Evolutionary conservation across 352 stramenopile species (phyloP).

Genomic region (Pythium aphanidermatum): DNA sequence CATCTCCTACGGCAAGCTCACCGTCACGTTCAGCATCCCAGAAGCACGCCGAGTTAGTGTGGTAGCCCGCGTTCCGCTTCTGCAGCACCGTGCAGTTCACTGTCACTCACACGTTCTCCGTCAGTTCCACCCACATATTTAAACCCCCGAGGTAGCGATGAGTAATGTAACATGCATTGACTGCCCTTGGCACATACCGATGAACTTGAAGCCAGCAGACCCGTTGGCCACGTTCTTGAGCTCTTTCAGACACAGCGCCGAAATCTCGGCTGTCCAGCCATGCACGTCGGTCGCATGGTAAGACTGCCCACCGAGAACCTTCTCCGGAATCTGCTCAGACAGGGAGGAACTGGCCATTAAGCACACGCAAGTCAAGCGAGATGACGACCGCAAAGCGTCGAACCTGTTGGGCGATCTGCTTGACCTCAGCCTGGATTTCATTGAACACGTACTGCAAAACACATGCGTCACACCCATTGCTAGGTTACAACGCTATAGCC

Average conservation of each 20-base stretch:
- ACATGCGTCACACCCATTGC: no score
- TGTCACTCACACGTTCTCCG: constrained; percentile 12
- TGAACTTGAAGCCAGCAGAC: constrained; percentile 86
- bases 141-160: no score
- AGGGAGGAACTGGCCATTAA: no score
- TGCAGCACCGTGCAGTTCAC: constrained; percentile 87
- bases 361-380: not conserved
- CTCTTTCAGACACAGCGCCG: constrained; percentile 70
- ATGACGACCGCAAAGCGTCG: not conserved
- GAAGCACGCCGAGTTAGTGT: constrained; percentile 85
- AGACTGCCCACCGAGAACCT: constrained; percentile 48
- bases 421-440: constrained; percentile 82
- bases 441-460: constrained; percentile 70
- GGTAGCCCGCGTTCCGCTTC: constrained; percentile 83
- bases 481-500: no score
- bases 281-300: constrained; percentile 83
- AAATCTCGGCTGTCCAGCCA: constrained; percentile 73
- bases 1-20: constrained; percentile 22
- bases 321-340: constrained; percentile 77
- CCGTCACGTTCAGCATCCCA: constrained; percentile 83
- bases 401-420: constrained; percentile 80
- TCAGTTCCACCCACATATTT: not conserved
- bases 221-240: constrained; percentile 81
- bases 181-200: no score
- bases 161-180: no score